Evolutionary conservation across 805 yeast species (phyloP).

Genomic region (Nadsonia fulvescens): DNA sequence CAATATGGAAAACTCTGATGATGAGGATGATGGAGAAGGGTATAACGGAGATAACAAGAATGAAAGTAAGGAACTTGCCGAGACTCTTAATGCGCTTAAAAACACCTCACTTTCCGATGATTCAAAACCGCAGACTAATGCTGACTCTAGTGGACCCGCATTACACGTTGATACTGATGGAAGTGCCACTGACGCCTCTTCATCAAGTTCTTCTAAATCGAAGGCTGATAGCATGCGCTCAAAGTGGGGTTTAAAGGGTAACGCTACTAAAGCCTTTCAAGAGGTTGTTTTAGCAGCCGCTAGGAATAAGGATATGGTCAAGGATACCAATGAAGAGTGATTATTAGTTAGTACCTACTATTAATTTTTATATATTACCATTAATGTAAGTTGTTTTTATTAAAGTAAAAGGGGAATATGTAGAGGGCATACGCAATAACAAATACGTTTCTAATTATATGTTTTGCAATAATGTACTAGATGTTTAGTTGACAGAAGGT

Average conservation of each 20-base stretch:
- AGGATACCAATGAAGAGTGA: constrained; percentile 6
- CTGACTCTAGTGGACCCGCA: too few relatives aligned
- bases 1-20: constrained; percentile 29
- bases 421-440: neutral
- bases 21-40: constrained; percentile 34
- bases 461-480: too few relatives aligned
- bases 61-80: constrained; percentile 1
- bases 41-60: neutral
- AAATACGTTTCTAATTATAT: constrained; percentile 1
- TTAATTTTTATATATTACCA: too few relatives aligned
- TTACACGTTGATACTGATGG: too few relatives aligned
- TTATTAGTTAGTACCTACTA: too few relatives aligned
- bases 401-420: neutral
- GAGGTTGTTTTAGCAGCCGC: constrained; percentile 56
- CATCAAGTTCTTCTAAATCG: constrained; percentile 1
- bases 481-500: constrained; percentile 17
- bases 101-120: neutral
- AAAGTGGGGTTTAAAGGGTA: too few relatives aligned
- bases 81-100: constrained; percentile 3
- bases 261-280: constrained; percentile 27
- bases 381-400: neutral
- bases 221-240: constrained; percentile 3
- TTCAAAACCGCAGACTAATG: constrained; percentile 1
- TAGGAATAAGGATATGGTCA: constrained; percentile 30
- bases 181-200: too few relatives aligned